Evolutionary conservation across 1,284 basidiomycete species (phyloP).

Genomic region (Xerocomus minutiporus): DNA sequence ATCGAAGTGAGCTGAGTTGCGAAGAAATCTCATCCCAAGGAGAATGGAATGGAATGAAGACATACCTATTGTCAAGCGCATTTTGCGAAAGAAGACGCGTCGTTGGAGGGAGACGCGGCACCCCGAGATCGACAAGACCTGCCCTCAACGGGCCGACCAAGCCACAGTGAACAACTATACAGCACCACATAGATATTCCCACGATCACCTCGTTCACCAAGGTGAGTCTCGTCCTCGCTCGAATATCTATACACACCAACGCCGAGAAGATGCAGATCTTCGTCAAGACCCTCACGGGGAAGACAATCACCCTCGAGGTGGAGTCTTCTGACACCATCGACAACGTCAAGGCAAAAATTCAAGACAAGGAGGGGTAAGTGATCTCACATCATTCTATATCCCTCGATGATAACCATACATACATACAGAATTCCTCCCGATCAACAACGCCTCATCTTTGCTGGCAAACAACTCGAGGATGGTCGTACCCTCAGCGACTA

Average conservation of each 20-base stretch:
- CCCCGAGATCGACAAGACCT: slow-evolving; percentile 2
- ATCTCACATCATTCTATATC: background rate
- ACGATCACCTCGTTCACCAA: slow-evolving; percentile 12
- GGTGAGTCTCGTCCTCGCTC: background rate
- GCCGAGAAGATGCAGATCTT: slow-evolving; percentile 79
- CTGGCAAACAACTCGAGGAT: slow-evolving; percentile 69
- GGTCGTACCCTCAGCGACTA: slow-evolving; percentile 93
- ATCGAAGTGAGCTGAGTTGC: slow-evolving; percentile 67
- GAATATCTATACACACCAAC: background rate
- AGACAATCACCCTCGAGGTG: slow-evolving; percentile 98
- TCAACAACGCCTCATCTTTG: slow-evolving; percentile 26
- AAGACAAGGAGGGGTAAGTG: slow-evolving; percentile 79
- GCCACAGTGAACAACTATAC: slow-evolving; percentile 45
- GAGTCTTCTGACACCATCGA: slow-evolving; percentile 73
- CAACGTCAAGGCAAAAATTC: slow-evolving; percentile 25
- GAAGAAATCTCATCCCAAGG: slow-evolving; percentile 43
- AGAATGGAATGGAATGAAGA: background rate
- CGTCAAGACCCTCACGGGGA: slow-evolving; percentile 95
- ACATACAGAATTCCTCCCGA: slow-evolving; percentile 20
- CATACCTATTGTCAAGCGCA: slow-evolving; percentile 12
- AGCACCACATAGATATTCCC: slow-evolving; percentile 30
- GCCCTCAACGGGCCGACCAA: slow-evolving; percentile 30
- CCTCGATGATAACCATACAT: background rate
- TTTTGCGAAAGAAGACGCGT: background rate
- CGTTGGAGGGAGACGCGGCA: too few relatives aligned